Conservation (phyloP, 2,329 filamentous ascomycete species). For the Aspergillaceae sp. region DNA sequence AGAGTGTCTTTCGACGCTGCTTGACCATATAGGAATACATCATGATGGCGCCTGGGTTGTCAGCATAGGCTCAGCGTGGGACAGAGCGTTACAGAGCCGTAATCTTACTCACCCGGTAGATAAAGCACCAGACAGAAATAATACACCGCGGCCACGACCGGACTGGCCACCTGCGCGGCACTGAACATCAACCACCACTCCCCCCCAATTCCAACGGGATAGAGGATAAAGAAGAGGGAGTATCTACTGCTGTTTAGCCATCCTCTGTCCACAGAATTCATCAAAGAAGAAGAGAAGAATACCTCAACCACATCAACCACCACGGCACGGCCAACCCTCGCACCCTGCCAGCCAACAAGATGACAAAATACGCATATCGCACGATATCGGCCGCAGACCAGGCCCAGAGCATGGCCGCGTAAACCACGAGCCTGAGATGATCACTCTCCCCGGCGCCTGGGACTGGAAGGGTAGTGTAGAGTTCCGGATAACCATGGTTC, state of each 20-base stretch:
- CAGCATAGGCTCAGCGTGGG: background rate
- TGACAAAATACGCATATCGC: conserved; percentile 19
- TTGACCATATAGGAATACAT: conserved; percentile 26
- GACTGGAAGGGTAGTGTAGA: conserved; percentile 2
- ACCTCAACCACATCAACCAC: conserved; percentile 18
- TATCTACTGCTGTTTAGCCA: conserved; percentile 10
- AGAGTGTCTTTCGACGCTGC: conserved; percentile 16
- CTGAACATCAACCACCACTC: conserved; percentile 25
- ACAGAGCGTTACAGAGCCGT: too few relatives aligned
- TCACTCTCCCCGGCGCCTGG: background rate
- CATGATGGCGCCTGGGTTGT: conserved; percentile 17
- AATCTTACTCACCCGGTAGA: conserved; percentile 18
- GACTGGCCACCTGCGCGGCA: conserved; percentile 9
- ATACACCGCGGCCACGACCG: conserved; percentile 10
- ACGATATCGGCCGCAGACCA: conserved; percentile 21
- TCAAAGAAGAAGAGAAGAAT: background rate
- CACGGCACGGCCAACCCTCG: conserved; percentile 3
- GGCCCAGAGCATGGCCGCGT: conserved; percentile 18
- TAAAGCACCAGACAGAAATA: conserved; percentile 22
- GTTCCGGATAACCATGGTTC: conserved; percentile 15
- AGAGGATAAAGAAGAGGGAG: conserved; percentile 20
- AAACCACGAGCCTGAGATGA: conserved; percentile 2
- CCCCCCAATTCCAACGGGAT: conserved; percentile 20
- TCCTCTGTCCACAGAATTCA: background rate
- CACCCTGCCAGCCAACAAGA: conserved; percentile 9